Evolutionary conservation across 2,329 filamentous ascomycete species (phyloP).

Genomic region (Alternaria consortialis): DNA sequence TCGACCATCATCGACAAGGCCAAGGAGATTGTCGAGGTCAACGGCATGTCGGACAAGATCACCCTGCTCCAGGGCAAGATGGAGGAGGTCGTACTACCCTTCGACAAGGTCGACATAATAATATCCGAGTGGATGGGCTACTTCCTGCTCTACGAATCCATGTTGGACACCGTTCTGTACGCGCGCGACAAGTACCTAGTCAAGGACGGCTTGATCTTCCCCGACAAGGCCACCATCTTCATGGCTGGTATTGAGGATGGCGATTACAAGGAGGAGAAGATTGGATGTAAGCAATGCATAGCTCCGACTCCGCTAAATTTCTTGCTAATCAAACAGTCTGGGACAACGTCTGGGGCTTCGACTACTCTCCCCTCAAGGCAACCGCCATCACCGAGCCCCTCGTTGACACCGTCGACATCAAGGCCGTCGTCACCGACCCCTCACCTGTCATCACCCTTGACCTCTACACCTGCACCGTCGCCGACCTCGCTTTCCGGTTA

Average conservation of each 20-base stretch:
- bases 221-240: constrained; percentile 98
- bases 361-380: constrained; percentile 92
- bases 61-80: constrained; percentile 99
- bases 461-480: constrained; percentile 85
- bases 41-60: constrained; percentile 95
- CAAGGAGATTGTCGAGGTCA: constrained; percentile 88
- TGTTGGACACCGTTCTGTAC: constrained; percentile 98
- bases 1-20: constrained; percentile 99
- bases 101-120: constrained; percentile 97
- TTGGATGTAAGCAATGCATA: constrained; percentile 73
- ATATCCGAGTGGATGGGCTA: constrained; percentile 99
- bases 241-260: constrained; percentile 97
- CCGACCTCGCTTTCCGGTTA: constrained; percentile 83
- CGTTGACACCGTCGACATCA: constrained; percentile 96
- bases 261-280: constrained; percentile 99
- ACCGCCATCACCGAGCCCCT: constrained; percentile 95
- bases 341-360: constrained; percentile 99
- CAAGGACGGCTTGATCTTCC: constrained; percentile 92
- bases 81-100: constrained; percentile 95
- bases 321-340: constrained; percentile 72
- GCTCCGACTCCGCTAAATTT: not conserved
- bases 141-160: constrained; percentile 97
- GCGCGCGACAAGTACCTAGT: constrained; percentile 91
- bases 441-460: constrained; percentile 85
- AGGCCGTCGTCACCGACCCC: constrained; percentile 95